Evolutionary conservation across 495 filamentous ascomycete genomes (phyloP).

Genomic region (Penicillium turbatum): DNA sequence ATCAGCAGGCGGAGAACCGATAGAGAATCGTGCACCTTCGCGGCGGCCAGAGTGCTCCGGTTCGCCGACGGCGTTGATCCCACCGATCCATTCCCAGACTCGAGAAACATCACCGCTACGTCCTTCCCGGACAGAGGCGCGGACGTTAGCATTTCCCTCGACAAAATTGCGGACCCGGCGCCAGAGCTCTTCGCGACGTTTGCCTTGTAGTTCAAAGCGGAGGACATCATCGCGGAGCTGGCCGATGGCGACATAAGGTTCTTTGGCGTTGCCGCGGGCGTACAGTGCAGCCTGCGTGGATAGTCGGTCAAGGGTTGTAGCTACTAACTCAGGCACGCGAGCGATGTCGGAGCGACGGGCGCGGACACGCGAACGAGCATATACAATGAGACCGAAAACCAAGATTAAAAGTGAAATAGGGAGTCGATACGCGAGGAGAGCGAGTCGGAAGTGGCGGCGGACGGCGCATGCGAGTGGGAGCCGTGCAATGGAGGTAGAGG

Average conservation of each 20-base stretch:
- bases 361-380: conserved; percentile 53
- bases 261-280: conserved; percentile 58
- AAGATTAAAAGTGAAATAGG: conserved; percentile 70
- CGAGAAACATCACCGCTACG: conserved; percentile 79
- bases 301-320: conserved; percentile 75
- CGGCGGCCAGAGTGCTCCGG: conserved; percentile 25
- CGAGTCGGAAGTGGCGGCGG: conserved; percentile 83
- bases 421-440: conserved; percentile 93
- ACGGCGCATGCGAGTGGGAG: conserved; percentile 83
- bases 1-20: conserved; percentile 21
- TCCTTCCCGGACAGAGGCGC: conserved; percentile 76
- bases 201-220: conserved; percentile 70
- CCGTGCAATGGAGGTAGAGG: conserved; percentile 74
- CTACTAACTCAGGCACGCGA: conserved; percentile 73
- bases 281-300: conserved; percentile 75
- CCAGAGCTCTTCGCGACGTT: conserved; percentile 75
- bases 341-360: conserved; percentile 59
- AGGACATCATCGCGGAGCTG: conserved; percentile 91
- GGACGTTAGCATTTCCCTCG: conserved; percentile 88
- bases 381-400: conserved; percentile 44
- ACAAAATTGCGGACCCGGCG: conserved; percentile 73
- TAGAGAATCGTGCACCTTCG: conserved; percentile 44
- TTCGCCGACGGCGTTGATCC: conserved; percentile 45
- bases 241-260: conserved; percentile 77
- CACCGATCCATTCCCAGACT: conserved; percentile 96